Evolutionary conservation across 2,329 filamentous ascomycete genomes (phyloP).

Genomic region (Ceratocystis variospora): DNA sequence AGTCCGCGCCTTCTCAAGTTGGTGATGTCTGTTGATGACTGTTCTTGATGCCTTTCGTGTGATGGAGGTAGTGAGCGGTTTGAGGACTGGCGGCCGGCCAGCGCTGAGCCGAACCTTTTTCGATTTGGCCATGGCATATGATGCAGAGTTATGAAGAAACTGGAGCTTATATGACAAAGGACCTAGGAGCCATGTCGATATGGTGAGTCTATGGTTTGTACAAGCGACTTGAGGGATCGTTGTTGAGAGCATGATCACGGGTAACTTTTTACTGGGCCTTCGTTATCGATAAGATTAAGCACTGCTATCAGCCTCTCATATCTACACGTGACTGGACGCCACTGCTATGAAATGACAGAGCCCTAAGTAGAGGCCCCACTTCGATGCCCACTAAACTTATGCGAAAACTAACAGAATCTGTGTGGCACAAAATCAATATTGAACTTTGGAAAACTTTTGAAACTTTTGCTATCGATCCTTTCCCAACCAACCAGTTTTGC

Average conservation of each 20-base stretch:
- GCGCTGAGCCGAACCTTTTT: conserved; percentile 22
- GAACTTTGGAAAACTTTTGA: conserved; percentile 13
- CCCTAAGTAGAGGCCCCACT: conserved; percentile 14
- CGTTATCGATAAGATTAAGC: conserved; percentile 11
- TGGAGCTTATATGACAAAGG: not conserved
- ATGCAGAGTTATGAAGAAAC: not conserved
- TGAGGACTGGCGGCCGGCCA: conserved; percentile 43
- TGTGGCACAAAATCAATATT: conserved; percentile 11
- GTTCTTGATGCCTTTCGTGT: conserved; percentile 50
- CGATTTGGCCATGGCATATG: conserved; percentile 25
- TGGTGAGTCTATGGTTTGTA: not conserved
- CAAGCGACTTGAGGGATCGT: too few relatives aligned
- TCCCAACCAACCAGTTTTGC: conserved; percentile 17
- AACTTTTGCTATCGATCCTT: conserved; percentile 6
- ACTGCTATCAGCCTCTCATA: not conserved
- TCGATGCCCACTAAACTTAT: conserved; percentile 12
- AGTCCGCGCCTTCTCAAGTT: conserved; percentile 46
- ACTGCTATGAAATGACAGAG: not conserved
- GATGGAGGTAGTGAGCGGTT: conserved; percentile 32
- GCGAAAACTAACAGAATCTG: not conserved
- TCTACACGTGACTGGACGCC: not conserved
- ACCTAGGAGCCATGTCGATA: not conserved
- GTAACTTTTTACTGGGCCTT: conserved; percentile 16
- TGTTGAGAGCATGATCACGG: too few relatives aligned
- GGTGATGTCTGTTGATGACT: conserved; percentile 53